phyloP scores from a whole-genome alignment of 2,329 filamentous ascomycete species.

The Hortaea sp. region DNA sequence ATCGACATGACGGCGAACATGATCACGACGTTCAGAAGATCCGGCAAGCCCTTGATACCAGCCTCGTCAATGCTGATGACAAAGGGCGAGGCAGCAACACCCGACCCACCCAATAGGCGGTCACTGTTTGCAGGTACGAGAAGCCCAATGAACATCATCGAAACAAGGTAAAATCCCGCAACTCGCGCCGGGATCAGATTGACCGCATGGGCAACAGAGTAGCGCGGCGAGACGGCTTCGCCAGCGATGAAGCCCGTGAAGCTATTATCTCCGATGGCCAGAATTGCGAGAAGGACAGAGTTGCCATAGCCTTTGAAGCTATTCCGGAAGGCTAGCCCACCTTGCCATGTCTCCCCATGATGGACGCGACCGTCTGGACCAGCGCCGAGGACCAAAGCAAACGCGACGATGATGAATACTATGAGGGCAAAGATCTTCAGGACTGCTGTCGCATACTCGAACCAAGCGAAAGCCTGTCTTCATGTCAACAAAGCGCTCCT shows the following conservation, averaged over 20 bases:
- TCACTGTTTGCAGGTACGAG: conserved; percentile 13
- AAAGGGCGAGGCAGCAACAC: conserved; percentile 45
- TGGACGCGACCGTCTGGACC: conserved; percentile 46
- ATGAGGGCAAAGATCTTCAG: conserved; percentile 25
- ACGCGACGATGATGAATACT: conserved; percentile 31
- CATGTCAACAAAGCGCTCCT: too few species aligned
- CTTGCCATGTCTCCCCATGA: conserved; percentile 18
- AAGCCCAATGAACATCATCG: conserved; percentile 20
- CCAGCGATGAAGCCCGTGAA: conserved; percentile 33
- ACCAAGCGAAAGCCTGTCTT: conserved; percentile 26
- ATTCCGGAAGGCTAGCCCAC: conserved; percentile 30
- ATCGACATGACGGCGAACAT: conserved; percentile 48
- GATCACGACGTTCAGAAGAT: conserved; percentile 56
- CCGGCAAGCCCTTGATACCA: conserved; percentile 48
- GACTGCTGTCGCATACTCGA: conserved; percentile 12
- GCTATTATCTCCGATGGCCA: background rate
- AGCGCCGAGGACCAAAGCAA: conserved; percentile 51
- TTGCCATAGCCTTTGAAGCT: conserved; percentile 52
- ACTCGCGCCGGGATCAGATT: conserved; percentile 17
- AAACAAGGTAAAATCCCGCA: conserved; percentile 28
- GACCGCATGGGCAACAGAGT: conserved; percentile 24
- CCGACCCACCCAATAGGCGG: conserved; percentile 12
- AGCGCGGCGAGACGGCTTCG: conserved; percentile 30
- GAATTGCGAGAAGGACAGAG: conserved; percentile 38
- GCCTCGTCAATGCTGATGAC: conserved; percentile 53